Conservation (phyloP, 306 rosid species). For the Medicago ruthenica region DNA sequence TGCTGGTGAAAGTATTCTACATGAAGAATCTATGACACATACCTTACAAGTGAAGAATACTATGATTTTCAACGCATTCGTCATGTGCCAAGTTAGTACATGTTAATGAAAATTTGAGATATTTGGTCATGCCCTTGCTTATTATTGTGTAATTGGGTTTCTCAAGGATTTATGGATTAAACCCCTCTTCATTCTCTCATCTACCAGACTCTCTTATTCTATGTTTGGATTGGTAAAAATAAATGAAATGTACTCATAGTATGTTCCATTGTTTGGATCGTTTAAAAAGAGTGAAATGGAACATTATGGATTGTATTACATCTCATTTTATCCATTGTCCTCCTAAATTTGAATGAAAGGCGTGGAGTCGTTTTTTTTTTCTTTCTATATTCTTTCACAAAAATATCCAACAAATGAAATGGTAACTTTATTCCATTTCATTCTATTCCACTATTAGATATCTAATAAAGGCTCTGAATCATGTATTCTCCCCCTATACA, state of each 20-base stretch:
- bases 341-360: constrained; percentile 2
- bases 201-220: not conserved
- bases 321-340: constrained; percentile 2
- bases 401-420: constrained; percentile 2
- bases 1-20: constrained; percentile 60
- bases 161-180: constrained; percentile 23
- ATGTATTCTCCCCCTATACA: not conserved
- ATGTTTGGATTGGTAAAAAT: constrained; percentile 13
- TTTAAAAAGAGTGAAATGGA: constrained; percentile 12
- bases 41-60: constrained; percentile 69
- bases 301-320: not conserved
- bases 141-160: not conserved
- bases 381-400: not conserved
- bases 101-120: constrained; percentile 27
- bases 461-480: not conserved
- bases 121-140: constrained; percentile 25
- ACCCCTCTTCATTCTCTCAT: not conserved
- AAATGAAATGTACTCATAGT: not conserved
- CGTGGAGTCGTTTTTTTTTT: not conserved
- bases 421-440: not conserved
- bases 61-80: constrained; percentile 88
- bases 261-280: constrained; percentile 4
- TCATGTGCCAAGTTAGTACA: constrained; percentile 81
- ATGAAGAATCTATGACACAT: constrained; percentile 29
- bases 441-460: constrained; percentile 6